Percentiles rank a stretch among this genome's conserved stretches.
phyloP scores from a whole-genome alignment of 768 basidiomycete species.

The Mycena olivaceomarginata region DNA sequence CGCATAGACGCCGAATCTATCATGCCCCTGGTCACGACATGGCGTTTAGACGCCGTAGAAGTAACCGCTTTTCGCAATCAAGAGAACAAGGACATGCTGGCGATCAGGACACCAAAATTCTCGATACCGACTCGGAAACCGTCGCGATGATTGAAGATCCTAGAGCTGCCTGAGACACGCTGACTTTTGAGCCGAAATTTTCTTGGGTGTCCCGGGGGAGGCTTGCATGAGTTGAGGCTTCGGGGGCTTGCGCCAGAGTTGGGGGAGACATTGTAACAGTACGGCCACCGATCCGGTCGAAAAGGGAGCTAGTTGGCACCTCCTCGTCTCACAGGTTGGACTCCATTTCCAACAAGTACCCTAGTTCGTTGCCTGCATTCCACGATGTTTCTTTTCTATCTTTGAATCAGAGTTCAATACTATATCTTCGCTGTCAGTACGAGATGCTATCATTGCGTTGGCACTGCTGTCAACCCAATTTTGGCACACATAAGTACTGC shows the following conservation, averaged over 20 bases:
- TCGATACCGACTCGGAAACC: slow-evolving; percentile 96
- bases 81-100: slow-evolving; percentile 88
- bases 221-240: slow-evolving; percentile 4
- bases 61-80: slow-evolving; percentile 78
- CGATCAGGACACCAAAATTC: slow-evolving; percentile 93
- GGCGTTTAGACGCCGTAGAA: background rate
- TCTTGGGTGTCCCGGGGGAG: background rate
- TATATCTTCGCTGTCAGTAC: too few species aligned
- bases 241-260: background rate
- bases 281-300: too few species aligned
- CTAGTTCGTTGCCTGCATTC: too few species aligned
- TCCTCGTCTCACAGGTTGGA: too few species aligned
- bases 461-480: too few species aligned
- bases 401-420: too few species aligned
- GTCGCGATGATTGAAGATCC: slow-evolving; percentile 98
- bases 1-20: background rate
- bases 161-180: slow-evolving; percentile 86
- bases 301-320: too few species aligned
- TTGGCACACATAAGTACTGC: too few species aligned
- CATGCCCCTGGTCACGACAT: background rate
- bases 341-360: too few species aligned
- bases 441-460: too few species aligned
- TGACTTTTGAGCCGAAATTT: background rate
- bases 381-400: too few species aligned
- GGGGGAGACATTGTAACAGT: slow-evolving; percentile 1